phyloP scores from a whole-genome alignment of 768 basidiomycete species.

The Serpula lacrymans region DNA sequence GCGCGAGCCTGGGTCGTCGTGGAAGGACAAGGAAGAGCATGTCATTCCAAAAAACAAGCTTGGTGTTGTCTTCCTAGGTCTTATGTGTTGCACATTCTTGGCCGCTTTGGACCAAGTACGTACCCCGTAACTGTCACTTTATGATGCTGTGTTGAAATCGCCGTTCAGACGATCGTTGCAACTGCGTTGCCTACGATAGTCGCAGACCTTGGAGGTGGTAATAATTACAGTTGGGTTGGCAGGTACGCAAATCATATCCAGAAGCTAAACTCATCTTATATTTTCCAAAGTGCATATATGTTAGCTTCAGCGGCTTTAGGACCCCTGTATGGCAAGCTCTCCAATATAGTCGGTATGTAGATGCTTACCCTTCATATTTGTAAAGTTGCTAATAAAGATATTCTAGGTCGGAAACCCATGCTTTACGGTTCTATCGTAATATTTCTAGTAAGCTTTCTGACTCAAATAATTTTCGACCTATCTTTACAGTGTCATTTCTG shows the following conservation, averaged over 20 bases:
- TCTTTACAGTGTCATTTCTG: neutral
- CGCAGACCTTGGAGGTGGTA: constrained; percentile 39
- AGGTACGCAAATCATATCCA: constrained; percentile 23
- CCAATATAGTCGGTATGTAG: constrained; percentile 34
- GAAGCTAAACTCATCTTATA: neutral
- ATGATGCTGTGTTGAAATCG: neutral
- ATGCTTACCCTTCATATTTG: neutral
- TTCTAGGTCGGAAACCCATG: constrained; percentile 35
- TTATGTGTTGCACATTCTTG: constrained; percentile 42
- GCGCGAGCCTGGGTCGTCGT: constrained; percentile 28
- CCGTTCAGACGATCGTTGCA: constrained; percentile 38
- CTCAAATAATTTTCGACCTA: neutral
- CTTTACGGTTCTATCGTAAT: constrained; percentile 32
- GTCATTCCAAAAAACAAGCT: constrained; percentile 41
- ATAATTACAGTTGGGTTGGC: constrained; percentile 49
- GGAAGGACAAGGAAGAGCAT: constrained; percentile 39
- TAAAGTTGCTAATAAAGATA: neutral
- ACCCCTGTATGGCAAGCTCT: constrained; percentile 48
- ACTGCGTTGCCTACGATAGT: constrained; percentile 52
- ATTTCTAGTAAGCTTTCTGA: constrained; percentile 29
- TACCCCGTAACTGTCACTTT: neutral
- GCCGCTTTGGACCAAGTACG: constrained; percentile 47
- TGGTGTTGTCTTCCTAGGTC: constrained; percentile 39
- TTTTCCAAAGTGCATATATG: constrained; percentile 38
- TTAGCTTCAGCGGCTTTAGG: constrained; percentile 40